A percentile compares a stretch with the other conserved stretches of the same genome.
Evolutionary conservation across 108 stramenopile genomes (phyloP).

Genomic region (Nitzschia sp.): DNA sequence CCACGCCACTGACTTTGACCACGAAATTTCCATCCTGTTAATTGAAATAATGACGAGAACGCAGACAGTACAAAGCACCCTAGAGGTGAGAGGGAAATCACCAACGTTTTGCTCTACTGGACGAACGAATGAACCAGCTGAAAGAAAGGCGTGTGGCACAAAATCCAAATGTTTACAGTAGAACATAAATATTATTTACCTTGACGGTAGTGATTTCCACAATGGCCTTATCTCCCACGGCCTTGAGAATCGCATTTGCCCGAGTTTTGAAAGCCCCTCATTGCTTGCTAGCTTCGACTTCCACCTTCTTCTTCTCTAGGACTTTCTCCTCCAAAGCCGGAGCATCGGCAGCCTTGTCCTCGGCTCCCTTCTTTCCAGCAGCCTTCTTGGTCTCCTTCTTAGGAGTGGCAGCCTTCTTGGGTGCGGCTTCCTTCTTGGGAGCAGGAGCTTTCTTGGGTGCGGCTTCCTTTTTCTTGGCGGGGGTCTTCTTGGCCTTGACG

Average conservation of each 20-base stretch:
- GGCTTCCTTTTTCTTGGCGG: slow-evolving; percentile 9
- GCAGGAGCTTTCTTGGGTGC: slow-evolving; percentile 1
- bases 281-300: slow-evolving; percentile 85
- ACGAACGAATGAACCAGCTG: too few species aligned
- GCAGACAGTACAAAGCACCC: too few species aligned
- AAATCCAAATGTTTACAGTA: too few species aligned
- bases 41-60: too few species aligned
- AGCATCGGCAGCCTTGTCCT: neutral
- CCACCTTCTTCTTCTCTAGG: slow-evolving; percentile 34
- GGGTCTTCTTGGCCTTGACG: slow-evolving; percentile 14
- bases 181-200: slow-evolving; percentile 19
- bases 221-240: slow-evolving; percentile 61
- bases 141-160: too few species aligned
- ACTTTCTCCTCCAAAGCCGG: slow-evolving; percentile 4
- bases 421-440: slow-evolving; percentile 9
- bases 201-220: slow-evolving; percentile 77
- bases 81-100: too few species aligned
- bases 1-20: slow-evolving; percentile 60
- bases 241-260: slow-evolving; percentile 70
- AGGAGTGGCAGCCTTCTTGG: neutral
- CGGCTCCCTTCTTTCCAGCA: neutral
- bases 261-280: slow-evolving; percentile 83
- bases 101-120: too few species aligned
- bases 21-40: slow-evolving; percentile 84
- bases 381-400: slow-evolving; percentile 1